These are phyloP conservation scores for Saccharomyces kudriavzevii DNA, from an alignment of 805 yeast species.

Conservation along the genomic window DNA sequence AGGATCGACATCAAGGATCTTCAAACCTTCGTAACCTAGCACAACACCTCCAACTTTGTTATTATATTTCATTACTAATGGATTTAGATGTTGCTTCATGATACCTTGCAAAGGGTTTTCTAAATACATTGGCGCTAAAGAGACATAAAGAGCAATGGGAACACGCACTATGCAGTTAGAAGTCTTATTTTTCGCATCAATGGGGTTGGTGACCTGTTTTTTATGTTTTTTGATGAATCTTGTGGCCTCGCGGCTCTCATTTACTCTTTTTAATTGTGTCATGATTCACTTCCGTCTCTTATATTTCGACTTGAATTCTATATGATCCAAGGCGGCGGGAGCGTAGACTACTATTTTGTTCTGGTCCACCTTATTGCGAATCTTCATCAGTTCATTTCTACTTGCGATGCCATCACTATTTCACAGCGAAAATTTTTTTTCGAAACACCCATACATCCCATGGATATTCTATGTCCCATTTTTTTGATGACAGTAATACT, in stretches of 20 bases:
- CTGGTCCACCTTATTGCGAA: background rate
- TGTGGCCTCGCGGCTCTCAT: constrained; percentile 13
- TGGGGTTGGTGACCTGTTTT: constrained; percentile 22
- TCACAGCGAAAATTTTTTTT: background rate
- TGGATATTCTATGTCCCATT: background rate
- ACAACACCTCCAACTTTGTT: constrained; percentile 73
- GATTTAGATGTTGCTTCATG: constrained; percentile 81
- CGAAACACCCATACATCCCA: background rate
- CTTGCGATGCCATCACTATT: background rate
- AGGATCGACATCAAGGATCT: constrained; percentile 39
- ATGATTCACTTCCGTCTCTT: constrained; percentile 3
- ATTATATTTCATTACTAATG: constrained; percentile 76
- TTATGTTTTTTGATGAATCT: constrained; percentile 26
- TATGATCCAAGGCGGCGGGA: background rate
- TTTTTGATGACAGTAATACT: background rate
- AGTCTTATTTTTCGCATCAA: constrained; percentile 21
- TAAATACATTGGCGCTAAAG: constrained; percentile 77
- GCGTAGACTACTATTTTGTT: background rate
- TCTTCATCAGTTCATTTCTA: background rate
- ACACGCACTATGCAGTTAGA: constrained; percentile 29
- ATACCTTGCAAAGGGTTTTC: constrained; percentile 69
- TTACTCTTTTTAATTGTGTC: constrained; percentile 22
- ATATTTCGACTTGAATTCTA: background rate
- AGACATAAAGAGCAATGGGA: constrained; percentile 56
- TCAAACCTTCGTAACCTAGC: constrained; percentile 64